Conservation (phyloP, 2,329 filamentous ascomycete species). For the Daldinia sp. region DNA sequence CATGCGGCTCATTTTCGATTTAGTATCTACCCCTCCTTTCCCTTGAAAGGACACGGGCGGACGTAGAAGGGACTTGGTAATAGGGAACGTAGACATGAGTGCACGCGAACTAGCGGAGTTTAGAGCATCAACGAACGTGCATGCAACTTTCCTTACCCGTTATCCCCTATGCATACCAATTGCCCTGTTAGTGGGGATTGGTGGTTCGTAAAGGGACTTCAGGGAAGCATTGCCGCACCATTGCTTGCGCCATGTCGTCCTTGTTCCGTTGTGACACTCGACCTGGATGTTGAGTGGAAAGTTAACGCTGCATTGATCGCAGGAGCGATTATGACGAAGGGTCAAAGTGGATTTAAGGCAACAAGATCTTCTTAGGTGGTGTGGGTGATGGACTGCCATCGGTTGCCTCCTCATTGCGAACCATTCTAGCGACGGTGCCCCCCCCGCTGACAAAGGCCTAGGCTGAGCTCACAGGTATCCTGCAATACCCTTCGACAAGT, state of each 20-base stretch:
- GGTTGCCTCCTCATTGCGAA: slow-evolving; percentile 3
- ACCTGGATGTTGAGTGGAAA: not conserved
- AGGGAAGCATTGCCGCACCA: slow-evolving; percentile 1
- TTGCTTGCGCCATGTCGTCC: not conserved
- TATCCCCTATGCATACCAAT: not conserved
- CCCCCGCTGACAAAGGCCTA: not conserved
- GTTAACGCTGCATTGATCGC: slow-evolving; percentile 3
- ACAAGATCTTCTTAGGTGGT: not conserved
- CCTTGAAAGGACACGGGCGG: not conserved
- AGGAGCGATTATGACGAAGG: not conserved
- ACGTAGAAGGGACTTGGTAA: not conserved
- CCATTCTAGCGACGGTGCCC: not conserved
- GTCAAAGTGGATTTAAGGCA: not conserved
- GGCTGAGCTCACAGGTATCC: not conserved
- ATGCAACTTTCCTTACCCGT: not conserved
- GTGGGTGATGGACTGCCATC: not conserved
- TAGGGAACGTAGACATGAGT: not conserved
- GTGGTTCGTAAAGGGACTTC: not conserved
- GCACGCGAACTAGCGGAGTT: slow-evolving; percentile 1
- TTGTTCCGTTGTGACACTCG: not conserved
- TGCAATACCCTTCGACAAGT: not conserved
- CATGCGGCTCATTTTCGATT: not conserved
- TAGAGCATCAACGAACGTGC: not conserved
- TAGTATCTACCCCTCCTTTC: not conserved
- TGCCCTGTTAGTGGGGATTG: not conserved